A percentile compares a stretch with the other conserved stretches of the same genome.
These are phyloP conservation scores for Boletus reticulatus DNA, from an alignment of 768 basidiomycete species.

Conservation along the genomic window DNA sequence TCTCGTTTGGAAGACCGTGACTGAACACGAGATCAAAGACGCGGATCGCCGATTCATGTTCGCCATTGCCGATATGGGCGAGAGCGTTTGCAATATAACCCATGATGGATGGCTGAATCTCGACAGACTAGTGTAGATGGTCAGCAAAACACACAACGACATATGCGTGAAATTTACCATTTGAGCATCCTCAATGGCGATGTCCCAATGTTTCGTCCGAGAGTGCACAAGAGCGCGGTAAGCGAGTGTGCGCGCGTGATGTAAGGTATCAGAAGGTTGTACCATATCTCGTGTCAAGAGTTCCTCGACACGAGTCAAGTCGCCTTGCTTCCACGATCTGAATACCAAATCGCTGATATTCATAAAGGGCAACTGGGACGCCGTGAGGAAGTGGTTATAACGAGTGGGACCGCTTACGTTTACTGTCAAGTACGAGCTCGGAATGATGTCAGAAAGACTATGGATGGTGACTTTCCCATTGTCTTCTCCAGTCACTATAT, in stretches of 20 bases:
- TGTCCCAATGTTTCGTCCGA: neutral
- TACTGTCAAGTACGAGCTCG: neutral
- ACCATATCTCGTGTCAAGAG: neutral
- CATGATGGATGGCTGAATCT: slow-evolving; percentile 1
- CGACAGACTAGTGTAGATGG: neutral
- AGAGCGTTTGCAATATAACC: slow-evolving; percentile 9
- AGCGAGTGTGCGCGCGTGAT: slow-evolving; percentile 1
- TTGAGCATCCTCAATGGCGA: slow-evolving; percentile 5
- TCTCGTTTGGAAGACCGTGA: neutral
- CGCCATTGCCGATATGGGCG: neutral
- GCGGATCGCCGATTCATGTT: neutral
- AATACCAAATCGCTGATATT: neutral
- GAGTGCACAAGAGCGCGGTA: neutral
- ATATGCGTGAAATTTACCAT: neutral
- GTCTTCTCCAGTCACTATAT: neutral
- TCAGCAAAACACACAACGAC: neutral
- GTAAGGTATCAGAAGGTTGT: neutral
- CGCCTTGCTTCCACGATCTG: neutral
- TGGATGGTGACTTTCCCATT: neutral
- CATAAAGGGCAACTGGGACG: neutral
- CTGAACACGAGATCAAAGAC: slow-evolving; percentile 5
- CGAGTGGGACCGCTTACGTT: neutral
- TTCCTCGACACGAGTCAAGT: neutral
- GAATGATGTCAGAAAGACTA: neutral
- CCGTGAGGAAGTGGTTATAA: neutral